Percentiles rank a stretch among this genome's conserved stretches.
Conservation (phyloP, 345 rosid species). For the Eucalyptus viminalis region DNA sequence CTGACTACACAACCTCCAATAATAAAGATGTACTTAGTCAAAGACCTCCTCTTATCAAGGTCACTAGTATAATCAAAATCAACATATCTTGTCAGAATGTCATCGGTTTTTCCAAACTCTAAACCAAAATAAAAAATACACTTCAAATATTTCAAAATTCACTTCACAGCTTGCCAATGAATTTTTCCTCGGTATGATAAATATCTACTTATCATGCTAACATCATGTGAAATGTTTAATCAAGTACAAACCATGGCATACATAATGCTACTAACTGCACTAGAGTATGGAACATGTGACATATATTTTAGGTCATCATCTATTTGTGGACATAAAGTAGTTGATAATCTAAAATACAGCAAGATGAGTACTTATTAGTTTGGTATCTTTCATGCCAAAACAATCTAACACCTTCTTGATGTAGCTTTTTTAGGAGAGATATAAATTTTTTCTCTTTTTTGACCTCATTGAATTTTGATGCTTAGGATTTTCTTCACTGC, state of each 20-base stretch:
- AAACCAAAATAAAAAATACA: not conserved
- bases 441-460: no score
- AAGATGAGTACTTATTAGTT: not conserved
- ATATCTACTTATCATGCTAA: not conserved
- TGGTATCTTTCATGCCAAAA: not conserved
- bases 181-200: not conserved
- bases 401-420: no score
- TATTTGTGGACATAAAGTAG: no score
- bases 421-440: not conserved
- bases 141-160: not conserved
- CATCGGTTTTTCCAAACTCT: rapidly evolving
- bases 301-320: not conserved
- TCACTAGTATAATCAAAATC: not conserved
- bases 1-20: not conserved
- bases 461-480: not conserved
- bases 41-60: not conserved
- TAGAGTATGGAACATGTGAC: not conserved
- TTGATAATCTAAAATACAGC: not conserved
- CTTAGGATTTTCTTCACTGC: not conserved
- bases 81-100: not conserved
- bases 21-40: not conserved
- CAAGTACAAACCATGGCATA: not conserved
- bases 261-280: not conserved
- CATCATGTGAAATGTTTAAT: not conserved
- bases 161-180: not conserved